Evolutionary conservation across 176 grass and related monocot species (phyloP).

Genomic region (Areca catechu): DNA sequence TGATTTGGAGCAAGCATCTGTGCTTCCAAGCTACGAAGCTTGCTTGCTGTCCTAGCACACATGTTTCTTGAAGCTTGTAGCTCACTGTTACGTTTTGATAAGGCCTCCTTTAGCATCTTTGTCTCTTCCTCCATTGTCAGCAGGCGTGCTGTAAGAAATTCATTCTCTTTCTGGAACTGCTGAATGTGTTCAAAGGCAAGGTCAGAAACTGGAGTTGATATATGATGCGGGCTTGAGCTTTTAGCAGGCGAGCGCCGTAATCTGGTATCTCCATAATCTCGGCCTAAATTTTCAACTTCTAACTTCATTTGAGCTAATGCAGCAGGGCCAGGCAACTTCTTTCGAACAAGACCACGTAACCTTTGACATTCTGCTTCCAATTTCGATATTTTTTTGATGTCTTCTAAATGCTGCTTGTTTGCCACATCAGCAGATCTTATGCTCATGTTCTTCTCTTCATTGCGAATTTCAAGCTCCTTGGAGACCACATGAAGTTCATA

Average conservation of each 20-base stretch:
- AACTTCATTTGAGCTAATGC: constrained; percentile 99
- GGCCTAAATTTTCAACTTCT: constrained; percentile 90
- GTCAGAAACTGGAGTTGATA: constrained; percentile 46
- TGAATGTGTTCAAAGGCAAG: constrained; percentile 69
- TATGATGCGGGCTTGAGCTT: constrained; percentile 41
- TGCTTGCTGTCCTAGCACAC: constrained; percentile 73
- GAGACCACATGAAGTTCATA: constrained; percentile 88
- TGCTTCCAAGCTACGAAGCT: constrained; percentile 73
- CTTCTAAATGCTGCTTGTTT: constrained; percentile 82
- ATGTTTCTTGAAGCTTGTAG: constrained; percentile 80
- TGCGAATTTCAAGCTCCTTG: constrained; percentile 97
- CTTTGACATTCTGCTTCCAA: constrained; percentile 98
- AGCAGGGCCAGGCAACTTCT: constrained; percentile 92
- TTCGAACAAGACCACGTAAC: constrained; percentile 90
- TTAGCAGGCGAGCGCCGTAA: constrained; percentile 63
- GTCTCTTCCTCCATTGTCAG: constrained; percentile 94
- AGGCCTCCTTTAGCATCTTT: constrained; percentile 91
- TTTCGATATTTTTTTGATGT: constrained; percentile 94
- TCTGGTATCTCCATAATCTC: constrained; percentile 79
- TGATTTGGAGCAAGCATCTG: constrained; percentile 60
- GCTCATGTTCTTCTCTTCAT: constrained; percentile 99
- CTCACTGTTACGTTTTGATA: constrained; percentile 85
- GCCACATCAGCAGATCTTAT: constrained; percentile 90
- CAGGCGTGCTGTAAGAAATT: constrained; percentile 79
- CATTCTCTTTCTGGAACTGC: constrained; percentile 84